Evolutionary conservation across 768 basidiomycete species (phyloP), one percentile per base, ranked within the genome.

Genomic region (Mycena sanguinolenta): DNA sequence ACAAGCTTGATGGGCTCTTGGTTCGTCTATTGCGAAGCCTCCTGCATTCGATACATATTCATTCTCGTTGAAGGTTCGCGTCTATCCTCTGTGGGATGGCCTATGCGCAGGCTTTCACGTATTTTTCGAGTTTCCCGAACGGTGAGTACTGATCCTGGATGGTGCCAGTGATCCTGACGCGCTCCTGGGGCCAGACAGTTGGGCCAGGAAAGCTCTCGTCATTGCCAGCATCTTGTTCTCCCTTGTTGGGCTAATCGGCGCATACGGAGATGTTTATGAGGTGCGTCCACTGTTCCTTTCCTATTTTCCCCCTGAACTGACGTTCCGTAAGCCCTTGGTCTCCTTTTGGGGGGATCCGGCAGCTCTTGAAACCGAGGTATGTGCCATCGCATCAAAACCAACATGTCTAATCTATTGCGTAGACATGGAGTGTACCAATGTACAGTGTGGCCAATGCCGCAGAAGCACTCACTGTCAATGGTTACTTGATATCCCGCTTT

Each of bases 221-320:
- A 21, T 10, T 25, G 21, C 27, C 5, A 63, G 50, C 27, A 17
- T 54, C 6, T 3, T 54, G 23, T 53, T 63, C 25, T 54, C 28
- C 25, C 12, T 52, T 28, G 36, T 54, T 28, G 62, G 14, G 36
- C 25, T 63, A 25, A 17, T 50, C 25, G 62, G 62, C 6, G 50
- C 13, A 6, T 63, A 63, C n/a, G 62, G 21, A 12, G 62, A 63
- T 50, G 62, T 63, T 10, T 63, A 63, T 28, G 14, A 27, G 50
- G 62, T 53, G 62, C 9, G 62, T 39, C 28, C 14, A 10, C 4
- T 44, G 2, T 27, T 28, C 13, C 30, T 32, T n/a, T 32, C n/a
- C 0, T 55, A 14, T 36, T 21, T n/a, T n/a, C n/a, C n/a, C n/a
- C n/a, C 21, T 19, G 19, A 25, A 9, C 19, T 27, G 10, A 27